Conservation (phyloP, 1,284 basidiomycete genomes). For the Trametes pubescens region DNA sequence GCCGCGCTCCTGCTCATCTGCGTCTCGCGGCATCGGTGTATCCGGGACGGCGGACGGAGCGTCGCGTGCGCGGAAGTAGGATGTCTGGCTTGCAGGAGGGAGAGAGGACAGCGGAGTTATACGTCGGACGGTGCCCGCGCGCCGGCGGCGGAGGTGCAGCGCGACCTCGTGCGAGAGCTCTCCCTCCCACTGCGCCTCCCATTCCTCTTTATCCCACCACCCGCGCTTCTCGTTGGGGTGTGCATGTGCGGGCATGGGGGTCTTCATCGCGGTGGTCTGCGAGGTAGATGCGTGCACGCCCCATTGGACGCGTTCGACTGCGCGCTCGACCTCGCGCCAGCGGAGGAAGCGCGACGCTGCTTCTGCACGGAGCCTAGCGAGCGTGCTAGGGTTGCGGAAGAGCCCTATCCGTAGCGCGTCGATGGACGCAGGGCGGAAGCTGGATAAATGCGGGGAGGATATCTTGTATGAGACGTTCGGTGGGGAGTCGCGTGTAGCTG, state of each 20-base stretch:
- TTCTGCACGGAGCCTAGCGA: conserved; percentile 64
- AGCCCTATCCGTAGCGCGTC: conserved; percentile 62
- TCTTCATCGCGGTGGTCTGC: neutral
- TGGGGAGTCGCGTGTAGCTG: neutral
- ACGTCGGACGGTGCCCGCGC: conserved; percentile 21
- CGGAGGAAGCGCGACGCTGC: conserved; percentile 73
- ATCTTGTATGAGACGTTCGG: conserved; percentile 14
- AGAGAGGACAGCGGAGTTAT: conserved; percentile 16
- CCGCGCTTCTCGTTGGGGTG: conserved; percentile 16
- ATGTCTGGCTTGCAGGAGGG: conserved; percentile 9
- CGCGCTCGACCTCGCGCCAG: conserved; percentile 72
- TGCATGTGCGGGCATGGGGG: conserved; percentile 4
- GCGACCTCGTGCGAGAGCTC: conserved; percentile 66
- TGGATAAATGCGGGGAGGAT: conserved; percentile 51
- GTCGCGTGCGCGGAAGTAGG: conserved; percentile 3
- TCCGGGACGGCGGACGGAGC: neutral
- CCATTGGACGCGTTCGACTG: conserved; percentile 44
- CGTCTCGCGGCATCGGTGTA: conserved; percentile 7
- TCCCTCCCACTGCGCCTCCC: conserved; percentile 71
- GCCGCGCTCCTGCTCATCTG: conserved; percentile 15
- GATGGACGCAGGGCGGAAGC: conserved; percentile 59
- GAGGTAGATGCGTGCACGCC: conserved; percentile 14
- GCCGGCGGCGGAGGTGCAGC: conserved; percentile 35
- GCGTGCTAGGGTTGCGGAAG: conserved; percentile 66
- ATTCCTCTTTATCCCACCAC: conserved; percentile 62